Percentiles rank a stretch among this genome's conserved stretches.
phyloP scores from a whole-genome alignment of 192 early-diverging fungal genomes.

The Diversispora epigaea region DNA sequence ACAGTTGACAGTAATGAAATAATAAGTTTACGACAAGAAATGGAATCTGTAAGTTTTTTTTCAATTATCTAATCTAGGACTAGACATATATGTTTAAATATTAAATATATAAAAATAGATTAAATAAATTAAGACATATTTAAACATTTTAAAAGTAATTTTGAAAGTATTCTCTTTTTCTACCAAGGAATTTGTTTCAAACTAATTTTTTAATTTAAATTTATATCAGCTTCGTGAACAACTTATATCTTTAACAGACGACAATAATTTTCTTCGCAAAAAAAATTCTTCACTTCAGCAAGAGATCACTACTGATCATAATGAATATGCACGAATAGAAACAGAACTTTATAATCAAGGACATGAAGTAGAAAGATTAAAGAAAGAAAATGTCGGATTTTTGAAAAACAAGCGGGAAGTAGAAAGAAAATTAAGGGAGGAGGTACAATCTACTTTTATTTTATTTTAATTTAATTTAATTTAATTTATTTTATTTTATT shows the following conservation, averaged over 20 bases:
- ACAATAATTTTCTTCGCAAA: constrained; percentile 25
- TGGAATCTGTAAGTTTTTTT: too few species aligned
- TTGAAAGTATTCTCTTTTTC: too few species aligned
- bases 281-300: constrained; percentile 17
- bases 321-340: constrained; percentile 25
- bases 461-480: neutral
- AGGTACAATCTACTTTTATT: neutral
- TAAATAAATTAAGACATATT: too few species aligned
- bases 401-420: constrained; percentile 30
- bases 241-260: constrained; percentile 21
- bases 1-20: too few species aligned
- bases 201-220: neutral
- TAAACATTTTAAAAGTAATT: too few species aligned
- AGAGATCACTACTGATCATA: constrained; percentile 19
- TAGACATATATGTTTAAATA: too few species aligned
- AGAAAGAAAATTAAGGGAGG: constrained; percentile 30
- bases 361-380: constrained; percentile 29
- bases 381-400: constrained; percentile 25
- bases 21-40: too few species aligned
- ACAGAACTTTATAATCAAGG: constrained; percentile 26
- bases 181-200: neutral
- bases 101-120: too few species aligned
- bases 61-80: too few species aligned
- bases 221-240: constrained; percentile 24
- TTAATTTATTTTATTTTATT: neutral